Evolutionary conservation across 768 basidiomycete species (phyloP).

Genomic region (Phylloporus scabripes): DNA sequence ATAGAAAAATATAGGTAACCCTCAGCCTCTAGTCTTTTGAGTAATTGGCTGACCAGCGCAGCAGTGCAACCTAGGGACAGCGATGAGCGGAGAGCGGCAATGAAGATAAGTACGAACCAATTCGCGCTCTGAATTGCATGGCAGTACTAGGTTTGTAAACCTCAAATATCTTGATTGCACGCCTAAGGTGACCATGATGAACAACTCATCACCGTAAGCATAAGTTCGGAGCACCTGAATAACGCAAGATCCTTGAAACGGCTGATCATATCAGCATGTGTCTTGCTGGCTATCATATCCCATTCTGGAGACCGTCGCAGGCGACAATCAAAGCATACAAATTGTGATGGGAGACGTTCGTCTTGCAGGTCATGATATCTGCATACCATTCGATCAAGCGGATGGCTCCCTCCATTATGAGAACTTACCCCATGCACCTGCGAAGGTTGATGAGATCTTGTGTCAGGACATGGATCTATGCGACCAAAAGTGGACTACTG

Average conservation of each 20-base stretch:
- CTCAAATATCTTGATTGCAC: conserved; percentile 68
- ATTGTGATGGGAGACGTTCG: conserved; percentile 50
- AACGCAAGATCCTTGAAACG: conserved; percentile 66
- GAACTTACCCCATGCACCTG: conserved; percentile 38
- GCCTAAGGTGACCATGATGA: conserved; percentile 33
- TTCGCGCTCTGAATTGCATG: conserved; percentile 52
- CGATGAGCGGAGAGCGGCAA: conserved; percentile 4
- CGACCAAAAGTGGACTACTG: conserved; percentile 15
- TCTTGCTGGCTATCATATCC: conserved; percentile 58
- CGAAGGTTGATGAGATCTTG: not conserved
- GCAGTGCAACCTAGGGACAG: conserved; percentile 44
- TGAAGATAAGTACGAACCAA: conserved; percentile 41
- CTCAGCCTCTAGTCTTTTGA: conserved; percentile 66
- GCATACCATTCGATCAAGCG: not conserved
- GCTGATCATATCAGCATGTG: conserved; percentile 51
- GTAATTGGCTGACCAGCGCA: conserved; percentile 52
- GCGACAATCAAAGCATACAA: conserved; percentile 75
- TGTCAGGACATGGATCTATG: not conserved
- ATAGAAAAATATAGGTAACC: conserved; percentile 35
- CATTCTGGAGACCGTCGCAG: conserved; percentile 60
- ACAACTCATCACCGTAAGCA: not conserved
- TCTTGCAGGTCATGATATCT: conserved; percentile 64
- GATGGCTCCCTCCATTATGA: not conserved
- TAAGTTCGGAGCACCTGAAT: conserved; percentile 47
- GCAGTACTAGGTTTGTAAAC: conserved; percentile 37